These are phyloP conservation scores for Escovopsis sp. DNA, from an alignment of 2,329 filamentous ascomycete species.

Conservation along the genomic window DNA sequence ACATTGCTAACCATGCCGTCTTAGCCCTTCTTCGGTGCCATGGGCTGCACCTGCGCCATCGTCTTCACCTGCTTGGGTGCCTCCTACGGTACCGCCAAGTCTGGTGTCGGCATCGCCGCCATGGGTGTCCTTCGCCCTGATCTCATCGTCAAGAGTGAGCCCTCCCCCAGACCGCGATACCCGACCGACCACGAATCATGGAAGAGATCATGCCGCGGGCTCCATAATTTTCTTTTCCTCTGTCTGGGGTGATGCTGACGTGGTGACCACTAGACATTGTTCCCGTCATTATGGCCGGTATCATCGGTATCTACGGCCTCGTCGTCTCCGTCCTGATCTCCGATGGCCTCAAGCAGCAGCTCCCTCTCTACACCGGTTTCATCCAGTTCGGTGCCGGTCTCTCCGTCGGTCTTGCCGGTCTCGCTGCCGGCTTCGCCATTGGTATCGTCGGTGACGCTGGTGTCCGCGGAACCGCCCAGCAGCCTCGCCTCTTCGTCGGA, in stretches of 20 bases:
- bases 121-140: conserved; percentile 29
- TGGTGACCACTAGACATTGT: conserved; percentile 62
- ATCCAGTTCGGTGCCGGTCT: conserved; percentile 29
- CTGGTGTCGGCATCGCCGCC: conserved; percentile 28
- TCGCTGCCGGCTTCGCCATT: conserved; percentile 31
- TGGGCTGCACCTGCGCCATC: conserved; percentile 30
- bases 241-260: neutral
- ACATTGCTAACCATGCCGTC: neutral
- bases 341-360: conserved; percentile 23
- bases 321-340: conserved; percentile 31
- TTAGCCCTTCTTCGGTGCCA: conserved; percentile 28
- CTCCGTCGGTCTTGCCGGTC: conserved; percentile 28
- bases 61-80: conserved; percentile 37
- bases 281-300: conserved; percentile 99
- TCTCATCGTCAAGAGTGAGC: conserved; percentile 24
- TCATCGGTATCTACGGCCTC: conserved; percentile 62
- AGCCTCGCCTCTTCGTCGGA: conserved; percentile 30
- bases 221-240: neutral
- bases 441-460: conserved; percentile 32
- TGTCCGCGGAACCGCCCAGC: conserved; percentile 31
- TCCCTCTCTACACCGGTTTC: conserved; percentile 28
- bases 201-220: too few relatives aligned
- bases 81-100: conserved; percentile 30
- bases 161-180: neutral
- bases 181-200: too few relatives aligned